Evolutionary conservation across 1,284 basidiomycete species (phyloP).

Genomic region (Malassezia furfur): DNA sequence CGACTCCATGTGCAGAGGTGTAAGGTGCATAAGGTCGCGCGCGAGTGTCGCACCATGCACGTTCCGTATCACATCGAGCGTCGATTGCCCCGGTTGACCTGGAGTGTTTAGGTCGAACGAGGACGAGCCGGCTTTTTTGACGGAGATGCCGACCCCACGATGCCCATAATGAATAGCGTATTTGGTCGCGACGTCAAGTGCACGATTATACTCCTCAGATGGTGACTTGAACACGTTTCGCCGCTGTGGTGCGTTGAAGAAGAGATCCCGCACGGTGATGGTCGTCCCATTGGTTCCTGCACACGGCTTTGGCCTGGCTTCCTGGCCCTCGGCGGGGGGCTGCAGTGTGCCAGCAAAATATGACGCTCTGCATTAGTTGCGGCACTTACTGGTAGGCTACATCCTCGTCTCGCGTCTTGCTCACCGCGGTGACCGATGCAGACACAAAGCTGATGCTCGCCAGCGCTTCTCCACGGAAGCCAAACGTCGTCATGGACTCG

Average conservation of each 20-base stretch:
- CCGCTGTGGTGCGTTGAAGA: conserved; percentile 86
- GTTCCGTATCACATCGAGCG: conserved; percentile 64
- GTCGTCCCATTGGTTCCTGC: conserved; percentile 91
- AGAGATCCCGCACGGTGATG: conserved; percentile 87
- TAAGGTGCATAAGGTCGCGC: conserved; percentile 62
- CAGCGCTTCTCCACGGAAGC: conserved; percentile 92
- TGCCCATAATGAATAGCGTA: conserved; percentile 58
- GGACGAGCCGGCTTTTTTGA: conserved; percentile 64
- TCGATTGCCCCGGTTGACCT: conserved; percentile 55
- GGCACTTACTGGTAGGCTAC: conserved; percentile 32
- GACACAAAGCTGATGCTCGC: conserved; percentile 87
- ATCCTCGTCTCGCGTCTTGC: conserved; percentile 54
- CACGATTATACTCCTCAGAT: conserved; percentile 84
- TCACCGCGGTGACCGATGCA: conserved; percentile 74
- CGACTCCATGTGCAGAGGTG: conserved; percentile 24
- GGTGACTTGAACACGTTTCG: conserved; percentile 72
- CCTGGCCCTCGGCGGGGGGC: conserved; percentile 26
- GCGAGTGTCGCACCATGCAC: conserved; percentile 74
- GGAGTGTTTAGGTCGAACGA: conserved; percentile 67
- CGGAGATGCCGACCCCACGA: conserved; percentile 63
- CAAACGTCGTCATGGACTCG: conserved; percentile 76
- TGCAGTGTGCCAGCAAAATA: conserved; percentile 30
- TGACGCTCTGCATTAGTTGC: conserved; percentile 21
- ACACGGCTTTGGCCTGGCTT: conserved; percentile 62
- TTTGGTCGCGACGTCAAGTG: conserved; percentile 84